Conservation (phyloP, 768 basidiomycete species). For the Chalciporus piperatus region DNA sequence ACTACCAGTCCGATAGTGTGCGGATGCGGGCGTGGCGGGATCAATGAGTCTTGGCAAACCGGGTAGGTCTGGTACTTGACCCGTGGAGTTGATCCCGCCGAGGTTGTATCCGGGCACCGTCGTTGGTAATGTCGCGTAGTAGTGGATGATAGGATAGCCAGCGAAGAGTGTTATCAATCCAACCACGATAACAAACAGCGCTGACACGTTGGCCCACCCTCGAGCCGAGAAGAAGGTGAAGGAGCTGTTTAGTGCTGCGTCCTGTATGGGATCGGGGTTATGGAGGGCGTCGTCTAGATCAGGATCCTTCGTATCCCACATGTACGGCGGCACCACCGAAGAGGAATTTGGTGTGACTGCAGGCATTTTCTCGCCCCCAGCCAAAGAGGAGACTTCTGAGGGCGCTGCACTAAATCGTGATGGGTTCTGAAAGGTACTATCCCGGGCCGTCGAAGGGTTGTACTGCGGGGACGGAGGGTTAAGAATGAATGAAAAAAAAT, state of each 20-base stretch:
- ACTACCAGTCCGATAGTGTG: constrained; percentile 54
- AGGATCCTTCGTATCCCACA: constrained; percentile 78
- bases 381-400: constrained; percentile 42
- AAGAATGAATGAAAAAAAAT: not conserved
- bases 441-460: constrained; percentile 45
- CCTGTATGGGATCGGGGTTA: constrained; percentile 78
- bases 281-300: constrained; percentile 90
- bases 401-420: constrained; percentile 58
- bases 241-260: constrained; percentile 52
- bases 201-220: constrained; percentile 80
- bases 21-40: constrained; percentile 62
- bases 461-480: constrained; percentile 40
- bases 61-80: constrained; percentile 79
- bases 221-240: constrained; percentile 77
- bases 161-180: constrained; percentile 80
- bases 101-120: constrained; percentile 66
- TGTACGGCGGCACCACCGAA: constrained; percentile 65
- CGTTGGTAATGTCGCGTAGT: constrained; percentile 35
- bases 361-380: constrained; percentile 36
- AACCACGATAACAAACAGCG: constrained; percentile 63
- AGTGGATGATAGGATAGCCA: constrained; percentile 81
- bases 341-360: constrained; percentile 44
- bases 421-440: constrained; percentile 43
- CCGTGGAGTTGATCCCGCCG: constrained; percentile 78
- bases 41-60: constrained; percentile 74